phyloP scores from a whole-genome alignment of 2,329 filamentous ascomycete species.

The Penicillium decumbens region DNA sequence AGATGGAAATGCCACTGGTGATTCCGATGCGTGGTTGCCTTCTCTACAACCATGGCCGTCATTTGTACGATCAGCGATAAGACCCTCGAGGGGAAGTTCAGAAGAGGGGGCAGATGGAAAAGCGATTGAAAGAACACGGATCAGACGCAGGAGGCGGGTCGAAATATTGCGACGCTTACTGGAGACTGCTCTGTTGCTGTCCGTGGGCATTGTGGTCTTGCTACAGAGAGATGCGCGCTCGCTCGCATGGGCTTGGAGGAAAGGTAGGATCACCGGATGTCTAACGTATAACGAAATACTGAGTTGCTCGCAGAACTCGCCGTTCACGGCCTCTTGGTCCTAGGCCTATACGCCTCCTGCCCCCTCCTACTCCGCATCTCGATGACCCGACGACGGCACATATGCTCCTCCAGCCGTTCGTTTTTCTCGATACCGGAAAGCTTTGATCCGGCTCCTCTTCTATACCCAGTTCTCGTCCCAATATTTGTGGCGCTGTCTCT shows the following conservation, averaged over 20 bases:
- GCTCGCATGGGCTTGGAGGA: slow-evolving; percentile 35
- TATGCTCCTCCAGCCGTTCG: slow-evolving; percentile 32
- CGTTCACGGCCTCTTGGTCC: slow-evolving; percentile 29
- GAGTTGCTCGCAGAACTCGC: slow-evolving; percentile 30
- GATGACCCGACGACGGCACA: slow-evolving; percentile 24
- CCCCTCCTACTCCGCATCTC: slow-evolving; percentile 52
- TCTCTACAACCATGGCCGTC: slow-evolving; percentile 31
- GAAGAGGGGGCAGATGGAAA: slow-evolving; percentile 29
- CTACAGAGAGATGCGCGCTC: slow-evolving; percentile 29
- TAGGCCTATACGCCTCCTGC: slow-evolving; percentile 45
- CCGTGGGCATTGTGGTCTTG: slow-evolving; percentile 47
- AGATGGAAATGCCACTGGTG: slow-evolving; percentile 22
- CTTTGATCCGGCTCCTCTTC: slow-evolving; percentile 88
- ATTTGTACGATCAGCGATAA: slow-evolving; percentile 27
- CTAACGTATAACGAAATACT: slow-evolving; percentile 1
- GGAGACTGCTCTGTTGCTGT: slow-evolving; percentile 53
- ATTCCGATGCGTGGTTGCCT: slow-evolving; percentile 31
- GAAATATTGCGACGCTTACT: slow-evolving; percentile 48
- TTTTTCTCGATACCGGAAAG: slow-evolving; percentile 62
- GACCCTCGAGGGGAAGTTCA: slow-evolving; percentile 30
- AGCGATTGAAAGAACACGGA: slow-evolving; percentile 20
- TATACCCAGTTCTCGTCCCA: slow-evolving; percentile 77
- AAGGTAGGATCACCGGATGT: slow-evolving; percentile 27
- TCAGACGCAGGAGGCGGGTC: slow-evolving; percentile 33
- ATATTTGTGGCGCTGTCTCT: slow-evolving; percentile 72